Percentiles rank a stretch among this genome's conserved stretches.
Conservation (phyloP, 345 rosid species). For the Cardamine resedifolia region DNA sequence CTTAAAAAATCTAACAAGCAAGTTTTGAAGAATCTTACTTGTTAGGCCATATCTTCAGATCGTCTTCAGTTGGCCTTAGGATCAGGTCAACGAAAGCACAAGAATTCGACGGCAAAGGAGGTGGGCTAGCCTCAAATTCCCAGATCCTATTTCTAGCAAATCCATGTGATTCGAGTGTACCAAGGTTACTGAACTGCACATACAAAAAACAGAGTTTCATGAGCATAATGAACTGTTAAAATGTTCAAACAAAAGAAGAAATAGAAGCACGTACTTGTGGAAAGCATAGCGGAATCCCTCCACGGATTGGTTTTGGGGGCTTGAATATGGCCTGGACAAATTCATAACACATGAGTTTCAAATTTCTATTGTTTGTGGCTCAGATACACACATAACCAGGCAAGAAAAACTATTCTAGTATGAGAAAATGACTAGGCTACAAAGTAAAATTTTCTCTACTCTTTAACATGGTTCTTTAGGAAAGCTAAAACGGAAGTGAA, state of each 20-base stretch:
- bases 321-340: constrained; percentile 65
- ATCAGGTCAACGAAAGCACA: constrained; percentile 69
- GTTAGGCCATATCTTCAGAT: constrained; percentile 82
- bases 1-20: background rate
- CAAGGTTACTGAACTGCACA: constrained; percentile 73
- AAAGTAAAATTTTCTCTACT: constrained; percentile 9
- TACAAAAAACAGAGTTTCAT: constrained; percentile 13
- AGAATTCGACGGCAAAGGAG: constrained; percentile 62
- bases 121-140: constrained; percentile 74
- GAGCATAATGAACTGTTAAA: constrained; percentile 13
- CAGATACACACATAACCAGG: background rate
- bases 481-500: constrained; percentile 17
- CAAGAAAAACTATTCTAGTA: background rate
- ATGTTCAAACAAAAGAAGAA: background rate
- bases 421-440: background rate
- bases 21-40: constrained; percentile 47
- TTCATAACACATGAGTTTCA: constrained; percentile 16
- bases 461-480: constrained; percentile 5
- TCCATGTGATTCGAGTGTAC: constrained; percentile 77
- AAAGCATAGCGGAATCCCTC: constrained; percentile 96
- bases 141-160: constrained; percentile 91
- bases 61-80: constrained; percentile 79
- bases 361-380: background rate
- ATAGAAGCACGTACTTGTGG: constrained; percentile 65
- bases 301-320: constrained; percentile 88